phyloP scores from a whole-genome alignment of 306 rosid species.

The Cucumis melo region DNA sequence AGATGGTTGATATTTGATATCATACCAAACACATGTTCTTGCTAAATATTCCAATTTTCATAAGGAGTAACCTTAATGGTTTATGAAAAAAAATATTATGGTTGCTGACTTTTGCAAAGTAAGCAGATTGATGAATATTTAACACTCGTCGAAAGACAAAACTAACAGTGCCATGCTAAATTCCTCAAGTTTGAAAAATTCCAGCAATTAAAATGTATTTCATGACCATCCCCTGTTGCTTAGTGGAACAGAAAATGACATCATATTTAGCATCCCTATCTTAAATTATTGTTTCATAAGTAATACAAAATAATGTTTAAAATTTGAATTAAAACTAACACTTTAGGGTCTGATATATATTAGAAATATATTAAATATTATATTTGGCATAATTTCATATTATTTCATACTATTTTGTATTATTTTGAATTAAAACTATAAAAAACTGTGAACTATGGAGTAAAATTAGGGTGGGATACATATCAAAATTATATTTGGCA shows the following conservation, averaged over 20 bases:
- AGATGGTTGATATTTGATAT: background rate
- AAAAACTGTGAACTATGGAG: no score
- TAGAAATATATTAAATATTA: no score
- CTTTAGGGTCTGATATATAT: no score
- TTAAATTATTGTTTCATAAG: no score
- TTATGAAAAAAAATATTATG: background rate
- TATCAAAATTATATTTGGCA: no score
- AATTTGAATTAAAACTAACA: no score
- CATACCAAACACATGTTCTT: background rate
- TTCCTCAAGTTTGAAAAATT: background rate
- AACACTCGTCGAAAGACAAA: background rate
- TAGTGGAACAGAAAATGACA: background rate
- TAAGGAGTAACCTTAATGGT: background rate
- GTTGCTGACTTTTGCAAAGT: background rate
- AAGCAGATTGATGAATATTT: background rate
- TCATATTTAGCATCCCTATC: no score
- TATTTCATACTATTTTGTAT: no score
- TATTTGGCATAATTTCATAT: no score
- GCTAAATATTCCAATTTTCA: background rate
- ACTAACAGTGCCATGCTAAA: background rate
- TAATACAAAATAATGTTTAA: no score
- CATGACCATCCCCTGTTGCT: background rate
- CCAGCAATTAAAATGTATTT: background rate
- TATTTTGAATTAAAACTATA: no score
- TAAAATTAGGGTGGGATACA: no score